phyloP scores from a whole-genome alignment of 768 basidiomycete genomes.

The Leccinum imitatum region DNA sequence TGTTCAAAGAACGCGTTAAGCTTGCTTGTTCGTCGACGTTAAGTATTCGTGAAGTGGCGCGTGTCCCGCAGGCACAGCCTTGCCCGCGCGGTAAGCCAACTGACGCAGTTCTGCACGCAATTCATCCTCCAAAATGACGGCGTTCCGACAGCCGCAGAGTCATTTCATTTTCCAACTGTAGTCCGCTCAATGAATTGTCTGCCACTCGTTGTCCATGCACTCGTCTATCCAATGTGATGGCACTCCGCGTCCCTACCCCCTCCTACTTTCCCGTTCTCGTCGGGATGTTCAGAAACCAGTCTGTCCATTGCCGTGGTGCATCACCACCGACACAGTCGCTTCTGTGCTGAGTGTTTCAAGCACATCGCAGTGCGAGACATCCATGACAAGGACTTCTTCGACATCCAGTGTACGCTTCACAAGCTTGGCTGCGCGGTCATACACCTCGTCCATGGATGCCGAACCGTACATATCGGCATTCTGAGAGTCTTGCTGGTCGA shows the following conservation, averaged over 20 bases:
- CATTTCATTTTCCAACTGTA: too few relatives aligned
- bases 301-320: conserved; percentile 66
- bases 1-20: conserved; percentile 77
- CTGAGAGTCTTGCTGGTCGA: conserved; percentile 53
- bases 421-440: conserved; percentile 85
- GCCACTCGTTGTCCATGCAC: too few relatives aligned
- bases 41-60: conserved; percentile 54
- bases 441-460: conserved; percentile 80
- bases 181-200: too few relatives aligned
- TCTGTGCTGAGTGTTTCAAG: conserved; percentile 65
- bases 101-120: too few relatives aligned
- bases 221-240: too few relatives aligned
- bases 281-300: too few relatives aligned
- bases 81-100: too few relatives aligned
- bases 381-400: conserved; percentile 89
- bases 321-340: conserved; percentile 62
- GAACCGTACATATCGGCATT: conserved; percentile 25
- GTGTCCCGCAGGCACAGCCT: conserved; percentile 19
- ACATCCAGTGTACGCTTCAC: conserved; percentile 90
- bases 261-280: too few relatives aligned
- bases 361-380: conserved; percentile 88
- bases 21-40: conserved; percentile 66
- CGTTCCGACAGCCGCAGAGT: too few relatives aligned
- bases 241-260: too few relatives aligned
- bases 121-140: too few relatives aligned